A percentile compares a stretch with the other conserved stretches of the same genome.
phyloP scores from a whole-genome alignment of 2,329 filamentous ascomycete genomes.

The Plectosphaerella cucumerina region DNA sequence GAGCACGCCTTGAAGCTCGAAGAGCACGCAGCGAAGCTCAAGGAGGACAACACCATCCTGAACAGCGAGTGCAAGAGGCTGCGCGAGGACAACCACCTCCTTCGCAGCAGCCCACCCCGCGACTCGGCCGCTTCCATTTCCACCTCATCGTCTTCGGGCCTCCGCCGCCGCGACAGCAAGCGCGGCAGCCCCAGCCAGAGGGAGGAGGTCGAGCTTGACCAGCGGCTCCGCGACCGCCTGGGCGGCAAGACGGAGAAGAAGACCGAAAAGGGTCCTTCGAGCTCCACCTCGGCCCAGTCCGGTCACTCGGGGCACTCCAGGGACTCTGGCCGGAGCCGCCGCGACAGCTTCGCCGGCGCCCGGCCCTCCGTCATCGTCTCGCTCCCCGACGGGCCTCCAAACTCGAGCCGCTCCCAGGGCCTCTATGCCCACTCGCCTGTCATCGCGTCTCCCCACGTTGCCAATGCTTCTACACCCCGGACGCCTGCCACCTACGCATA shows the following conservation, averaged over 20 bases:
- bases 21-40: constrained; percentile 9
- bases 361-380: neutral
- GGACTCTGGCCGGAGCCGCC: constrained; percentile 15
- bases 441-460: neutral
- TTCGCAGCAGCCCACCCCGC: neutral
- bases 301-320: neutral
- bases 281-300: constrained; percentile 13
- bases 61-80: constrained; percentile 18
- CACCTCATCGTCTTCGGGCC: neutral
- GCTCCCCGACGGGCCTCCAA: neutral
- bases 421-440: constrained; percentile 13
- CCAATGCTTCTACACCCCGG: neutral
- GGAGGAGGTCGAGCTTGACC: constrained; percentile 15
- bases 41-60: constrained; percentile 10
- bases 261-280: constrained; percentile 17
- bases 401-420: constrained; percentile 12
- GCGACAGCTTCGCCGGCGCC: constrained; percentile 20
- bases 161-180: neutral
- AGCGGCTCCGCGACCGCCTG: constrained; percentile 31
- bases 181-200: constrained; percentile 17
- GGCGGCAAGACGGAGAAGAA: constrained; percentile 21
- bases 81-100: constrained; percentile 3
- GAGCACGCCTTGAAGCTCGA: constrained; percentile 2
- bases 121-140: neutral
- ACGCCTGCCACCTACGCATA: neutral